Evolutionary conservation across 192 early-diverging fungal species (phyloP).

Genomic region (Backusella parvicylindrica): DNA sequence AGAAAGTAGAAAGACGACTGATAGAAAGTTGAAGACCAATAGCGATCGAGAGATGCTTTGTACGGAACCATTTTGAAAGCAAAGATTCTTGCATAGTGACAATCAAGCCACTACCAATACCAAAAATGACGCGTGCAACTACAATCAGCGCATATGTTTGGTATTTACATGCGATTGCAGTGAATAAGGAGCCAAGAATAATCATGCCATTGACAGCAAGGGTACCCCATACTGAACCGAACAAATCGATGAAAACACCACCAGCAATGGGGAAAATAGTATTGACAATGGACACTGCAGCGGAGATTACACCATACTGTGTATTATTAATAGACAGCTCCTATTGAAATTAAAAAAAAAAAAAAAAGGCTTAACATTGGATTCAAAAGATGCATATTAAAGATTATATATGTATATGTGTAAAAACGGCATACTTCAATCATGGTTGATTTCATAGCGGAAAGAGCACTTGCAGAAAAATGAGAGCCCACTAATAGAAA

Average conservation of each 20-base stretch:
- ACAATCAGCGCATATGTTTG: conserved; percentile 53
- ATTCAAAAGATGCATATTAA: neutral
- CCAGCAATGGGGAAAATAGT: conserved; percentile 55
- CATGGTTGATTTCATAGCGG: conserved; percentile 68
- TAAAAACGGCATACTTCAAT: conserved; percentile 50
- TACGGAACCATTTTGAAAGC: conserved; percentile 71
- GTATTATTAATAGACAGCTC: conserved; percentile 54
- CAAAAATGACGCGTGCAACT: conserved; percentile 49
- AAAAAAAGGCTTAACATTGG: neutral
- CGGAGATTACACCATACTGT: conserved; percentile 60
- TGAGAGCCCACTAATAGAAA: conserved; percentile 60
- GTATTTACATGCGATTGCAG: conserved; percentile 46
- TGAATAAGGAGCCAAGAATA: conserved; percentile 50
- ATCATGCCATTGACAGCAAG: conserved; percentile 53
- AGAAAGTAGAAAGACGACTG: conserved; percentile 66
- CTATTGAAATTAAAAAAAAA: conserved; percentile 23
- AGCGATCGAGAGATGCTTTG: conserved; percentile 62
- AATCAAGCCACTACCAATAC: conserved; percentile 72
- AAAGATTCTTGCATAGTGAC: conserved; percentile 77
- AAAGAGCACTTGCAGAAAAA: conserved; percentile 64
- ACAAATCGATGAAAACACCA: conserved; percentile 59
- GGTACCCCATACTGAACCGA: conserved; percentile 57
- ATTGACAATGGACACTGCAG: conserved; percentile 58
- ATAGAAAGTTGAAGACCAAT: conserved; percentile 70
- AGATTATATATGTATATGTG: neutral